Conservation (phyloP, 148 eudicot species). For the Talinum fruticosum region DNA sequence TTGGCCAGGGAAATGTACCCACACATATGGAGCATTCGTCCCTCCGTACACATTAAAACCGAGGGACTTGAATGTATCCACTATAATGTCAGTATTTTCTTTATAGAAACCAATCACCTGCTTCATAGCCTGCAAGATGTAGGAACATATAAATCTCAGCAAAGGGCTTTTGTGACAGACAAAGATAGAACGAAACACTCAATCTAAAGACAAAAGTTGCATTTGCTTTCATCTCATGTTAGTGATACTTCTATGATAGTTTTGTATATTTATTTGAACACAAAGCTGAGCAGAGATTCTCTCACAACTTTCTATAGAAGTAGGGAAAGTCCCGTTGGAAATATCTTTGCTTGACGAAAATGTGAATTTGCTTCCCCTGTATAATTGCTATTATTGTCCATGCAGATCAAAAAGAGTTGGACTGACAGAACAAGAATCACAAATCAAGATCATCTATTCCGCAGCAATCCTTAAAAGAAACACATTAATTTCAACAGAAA, state of each 20-base stretch:
- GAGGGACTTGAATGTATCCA: slow-evolving; percentile 81
- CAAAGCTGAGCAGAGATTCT: too few species aligned
- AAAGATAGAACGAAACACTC: background rate
- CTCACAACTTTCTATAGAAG: too few species aligned
- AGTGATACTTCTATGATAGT: too few species aligned
- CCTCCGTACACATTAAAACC: slow-evolving; percentile 90
- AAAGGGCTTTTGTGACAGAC: background rate
- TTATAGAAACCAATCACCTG: slow-evolving; percentile 86
- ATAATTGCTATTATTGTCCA: too few species aligned
- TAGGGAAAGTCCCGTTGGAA: too few species aligned
- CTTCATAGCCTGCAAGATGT: slow-evolving; percentile 70
- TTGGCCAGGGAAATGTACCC: slow-evolving; percentile 89
- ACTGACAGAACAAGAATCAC: background rate
- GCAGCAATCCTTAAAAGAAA: background rate
- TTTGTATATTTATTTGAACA: too few species aligned
- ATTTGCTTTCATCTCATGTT: too few species aligned
- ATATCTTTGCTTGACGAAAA: too few species aligned
- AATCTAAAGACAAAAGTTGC: too few species aligned
- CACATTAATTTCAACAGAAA: background rate
- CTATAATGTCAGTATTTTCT: slow-evolving; percentile 72
- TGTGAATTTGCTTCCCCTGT: too few species aligned
- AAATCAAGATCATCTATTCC: background rate
- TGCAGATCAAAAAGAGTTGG: too few species aligned
- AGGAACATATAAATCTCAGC: background rate
- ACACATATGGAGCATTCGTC: slow-evolving; percentile 83